Base-by-base conservation (phyloP, 78 protist genomes). In the Goniomonas avonlea region DNA sequence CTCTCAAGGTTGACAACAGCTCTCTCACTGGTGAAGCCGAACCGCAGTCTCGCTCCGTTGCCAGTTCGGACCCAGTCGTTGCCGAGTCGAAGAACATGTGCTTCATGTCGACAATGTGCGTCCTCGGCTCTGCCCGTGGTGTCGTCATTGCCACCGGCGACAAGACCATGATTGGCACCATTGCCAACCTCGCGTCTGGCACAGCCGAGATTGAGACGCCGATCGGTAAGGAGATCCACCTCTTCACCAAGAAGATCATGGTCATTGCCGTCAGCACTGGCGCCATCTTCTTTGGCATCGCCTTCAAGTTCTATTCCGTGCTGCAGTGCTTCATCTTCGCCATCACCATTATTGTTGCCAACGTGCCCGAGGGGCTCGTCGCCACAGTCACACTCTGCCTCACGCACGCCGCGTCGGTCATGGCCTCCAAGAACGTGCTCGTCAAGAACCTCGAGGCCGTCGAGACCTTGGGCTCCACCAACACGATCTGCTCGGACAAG, bases 261-360 rank as follows among this genome's bases (percentile, higher is more conserved):
- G 29, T 61, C 9, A 50, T 93, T 13, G 96, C 95, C n/a, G 38
- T 91, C n/a, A 0, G 73, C 47, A 59, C 88, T 17, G 88, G 82
- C 18, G 48, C 60, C 40, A 0, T 47, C 37, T 82, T 86, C 77
- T 77, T 86, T 59, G 2, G 34, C 50, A 0, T 82, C 71, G 84
- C 29, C 35, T 5, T 76, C 73, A 9, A 13, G 37, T 20, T 66
- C 55, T 66, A n/a, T 18, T 47, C 56, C 13, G 41, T 85, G 45
- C 53, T 95, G 43, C 74, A 80, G 43, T 82, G 63, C 75, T 27
- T 96, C 58, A 84, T 92, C 80, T 73, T 86, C 38, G 87, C 95
- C 50, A 82, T 97, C 74, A 90, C 98, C 31, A 89, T 96, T 47
- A 63, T 96, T 50, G 99, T 95, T 55, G 98, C 94, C n/a, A 94